A percentile compares a stretch with the other conserved stretches of the same genome.
Evolutionary conservation across 352 stramenopile genomes (phyloP).

Genomic region (Globisporangium cystogenes): DNA sequence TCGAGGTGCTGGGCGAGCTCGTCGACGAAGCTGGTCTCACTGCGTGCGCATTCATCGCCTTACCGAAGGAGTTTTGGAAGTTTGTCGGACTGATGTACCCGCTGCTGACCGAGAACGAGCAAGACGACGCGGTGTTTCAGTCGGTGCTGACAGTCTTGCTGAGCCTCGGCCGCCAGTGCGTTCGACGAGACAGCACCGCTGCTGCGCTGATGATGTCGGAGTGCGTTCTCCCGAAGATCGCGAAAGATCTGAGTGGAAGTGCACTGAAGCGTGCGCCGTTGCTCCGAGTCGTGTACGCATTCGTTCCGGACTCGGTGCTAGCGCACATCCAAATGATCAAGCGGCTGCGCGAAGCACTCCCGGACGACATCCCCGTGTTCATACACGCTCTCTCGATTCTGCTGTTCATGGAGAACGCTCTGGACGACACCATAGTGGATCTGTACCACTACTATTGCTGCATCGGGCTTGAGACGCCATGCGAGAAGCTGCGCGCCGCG

Average conservation of each 20-base stretch:
- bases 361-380: conserved; percentile 63
- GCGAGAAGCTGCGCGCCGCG: conserved; percentile 70
- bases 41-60: conserved; percentile 57
- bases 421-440: conserved; percentile 72
- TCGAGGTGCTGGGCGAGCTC: conserved; percentile 30
- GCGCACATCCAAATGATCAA: conserved; percentile 77
- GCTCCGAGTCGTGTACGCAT: conserved; percentile 56
- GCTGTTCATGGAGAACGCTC: conserved; percentile 58
- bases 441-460: conserved; percentile 87
- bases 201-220: conserved; percentile 51
- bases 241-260: conserved; percentile 18
- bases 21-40: conserved; percentile 52
- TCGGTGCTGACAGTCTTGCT: conserved; percentile 25
- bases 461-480: conserved; percentile 69
- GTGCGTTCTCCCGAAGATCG: conserved; percentile 43
- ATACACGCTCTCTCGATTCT: conserved; percentile 67
- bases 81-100: conserved; percentile 45
- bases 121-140: conserved; percentile 38
- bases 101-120: conserved; percentile 44
- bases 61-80: conserved; percentile 81
- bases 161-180: conserved; percentile 34
- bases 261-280: conserved; percentile 43
- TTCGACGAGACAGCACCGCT: conserved; percentile 33
- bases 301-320: conserved; percentile 40
- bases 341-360: conserved; percentile 54